These are phyloP conservation scores for Conoideocrella luteorostrata DNA, from an alignment of 2,329 filamentous ascomycete genomes.

Conservation along the genomic window DNA sequence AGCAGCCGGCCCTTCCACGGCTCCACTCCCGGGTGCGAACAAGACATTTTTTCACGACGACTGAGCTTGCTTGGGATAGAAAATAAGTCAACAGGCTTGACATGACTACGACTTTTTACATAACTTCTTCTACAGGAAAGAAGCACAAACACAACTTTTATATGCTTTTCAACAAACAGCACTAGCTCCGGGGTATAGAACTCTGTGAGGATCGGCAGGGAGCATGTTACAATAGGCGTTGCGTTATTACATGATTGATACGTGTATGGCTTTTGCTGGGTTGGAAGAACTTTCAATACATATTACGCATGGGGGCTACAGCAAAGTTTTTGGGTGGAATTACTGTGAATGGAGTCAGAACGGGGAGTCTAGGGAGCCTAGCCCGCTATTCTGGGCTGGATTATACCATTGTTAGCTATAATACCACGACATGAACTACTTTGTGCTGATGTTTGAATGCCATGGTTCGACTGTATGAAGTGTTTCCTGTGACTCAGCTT, in stretches of 20 bases:
- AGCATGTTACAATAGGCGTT: conserved; percentile 30
- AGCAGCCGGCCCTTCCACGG: conserved; percentile 42
- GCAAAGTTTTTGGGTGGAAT: not conserved
- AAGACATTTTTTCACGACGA: conserved; percentile 47
- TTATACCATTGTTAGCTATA: conserved; percentile 12
- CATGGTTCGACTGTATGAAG: too few species aligned
- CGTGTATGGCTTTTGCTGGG: conserved; percentile 1
- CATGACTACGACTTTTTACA: not conserved
- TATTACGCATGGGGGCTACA: conserved; percentile 14
- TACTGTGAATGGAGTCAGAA: not conserved
- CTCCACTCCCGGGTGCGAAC: conserved; percentile 30
- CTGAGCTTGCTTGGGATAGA: conserved; percentile 14
- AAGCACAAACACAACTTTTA: conserved; percentile 6
- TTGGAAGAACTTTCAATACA: conserved; percentile 21
- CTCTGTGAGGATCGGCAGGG: conserved; percentile 20
- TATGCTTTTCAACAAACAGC: conserved; percentile 5
- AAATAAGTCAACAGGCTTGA: not conserved
- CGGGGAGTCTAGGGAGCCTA: not conserved
- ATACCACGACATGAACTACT: conserved; percentile 11
- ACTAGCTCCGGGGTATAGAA: conserved; percentile 24
- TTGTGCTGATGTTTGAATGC: too few species aligned
- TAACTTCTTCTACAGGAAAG: conserved; percentile 1
- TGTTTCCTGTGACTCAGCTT: too few species aligned
- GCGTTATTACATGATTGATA: conserved; percentile 27
- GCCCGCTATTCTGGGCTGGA: conserved; percentile 9